These are phyloP conservation scores for Penicillium diatomitis DNA, from an alignment of 495 filamentous ascomycete species.

Conservation along the genomic window DNA sequence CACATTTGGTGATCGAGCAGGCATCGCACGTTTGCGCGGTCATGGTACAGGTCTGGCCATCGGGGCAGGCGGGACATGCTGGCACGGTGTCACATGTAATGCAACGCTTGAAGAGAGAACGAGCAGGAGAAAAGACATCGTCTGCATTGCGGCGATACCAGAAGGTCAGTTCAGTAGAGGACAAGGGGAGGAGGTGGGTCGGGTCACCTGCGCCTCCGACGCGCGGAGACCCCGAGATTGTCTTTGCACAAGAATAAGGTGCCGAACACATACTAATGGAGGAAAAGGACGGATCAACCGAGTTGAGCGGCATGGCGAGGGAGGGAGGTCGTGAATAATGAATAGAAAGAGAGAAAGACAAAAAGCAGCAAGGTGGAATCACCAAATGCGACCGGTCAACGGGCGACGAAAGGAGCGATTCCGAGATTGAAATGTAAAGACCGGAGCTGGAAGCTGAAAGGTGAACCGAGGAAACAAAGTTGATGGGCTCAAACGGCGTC, in stretches of 20 bases:
- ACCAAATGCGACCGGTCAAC: conserved; percentile 20
- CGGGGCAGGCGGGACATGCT: conserved; percentile 40
- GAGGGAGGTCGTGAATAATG: conserved; percentile 1
- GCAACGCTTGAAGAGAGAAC: conserved; percentile 41
- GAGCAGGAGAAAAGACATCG: conserved; percentile 16
- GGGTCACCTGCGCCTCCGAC: no score
- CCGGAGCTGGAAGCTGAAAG: not conserved
- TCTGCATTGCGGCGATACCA: no score
- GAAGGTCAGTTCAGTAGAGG: no score
- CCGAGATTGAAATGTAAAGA: not conserved
- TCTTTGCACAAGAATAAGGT: not conserved
- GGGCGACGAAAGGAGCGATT: conserved; percentile 5
- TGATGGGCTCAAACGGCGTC: conserved; percentile 30
- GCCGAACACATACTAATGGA: conserved; percentile 14
- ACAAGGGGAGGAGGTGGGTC: no score
- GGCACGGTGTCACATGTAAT: conserved; percentile 34
- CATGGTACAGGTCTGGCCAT: conserved; percentile 46
- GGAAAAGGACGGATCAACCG: conserved; percentile 14
- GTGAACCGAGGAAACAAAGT: conserved; percentile 17
- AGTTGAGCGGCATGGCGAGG: conserved; percentile 23
- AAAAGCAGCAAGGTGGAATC: not conserved
- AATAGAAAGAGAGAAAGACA: not conserved
- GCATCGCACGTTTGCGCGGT: conserved; percentile 43
- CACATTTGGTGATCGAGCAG: conserved; percentile 55
- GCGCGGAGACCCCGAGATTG: not conserved